Percentiles rank a stretch among this genome's conserved stretches.
phyloP scores from a whole-genome alignment of 257 asterid genomes.

The Henckelia pumila region DNA sequence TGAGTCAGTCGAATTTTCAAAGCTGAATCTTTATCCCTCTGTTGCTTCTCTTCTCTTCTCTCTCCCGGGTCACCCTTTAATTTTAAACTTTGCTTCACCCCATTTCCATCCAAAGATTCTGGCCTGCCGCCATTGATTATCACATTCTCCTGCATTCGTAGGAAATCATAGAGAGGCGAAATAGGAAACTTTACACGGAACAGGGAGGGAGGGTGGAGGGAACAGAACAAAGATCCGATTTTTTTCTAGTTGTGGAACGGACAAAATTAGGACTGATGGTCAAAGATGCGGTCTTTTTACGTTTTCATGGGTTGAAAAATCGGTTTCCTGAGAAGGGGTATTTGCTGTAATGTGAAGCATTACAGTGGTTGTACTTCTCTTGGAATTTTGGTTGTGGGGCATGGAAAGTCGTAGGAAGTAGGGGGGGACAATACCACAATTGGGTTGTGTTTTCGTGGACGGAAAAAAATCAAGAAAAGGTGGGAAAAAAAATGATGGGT shows the following conservation, averaged over 20 bases:
- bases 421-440: constrained; percentile 24
- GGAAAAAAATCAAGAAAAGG: constrained; percentile 8
- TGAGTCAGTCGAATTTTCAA: not conserved
- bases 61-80: constrained; percentile 25
- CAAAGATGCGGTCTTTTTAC: constrained; percentile 26
- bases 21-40: constrained; percentile 2
- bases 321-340: constrained; percentile 17
- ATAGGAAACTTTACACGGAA: not conserved
- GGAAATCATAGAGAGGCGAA: not conserved
- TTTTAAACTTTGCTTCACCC: constrained; percentile 23
- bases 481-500: constrained; percentile 40
- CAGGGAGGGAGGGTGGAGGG: not conserved
- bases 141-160: not conserved
- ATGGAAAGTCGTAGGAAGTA: constrained; percentile 14
- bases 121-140: constrained; percentile 20
- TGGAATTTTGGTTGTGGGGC: constrained; percentile 28
- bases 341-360: constrained; percentile 23
- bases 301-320: constrained; percentile 11
- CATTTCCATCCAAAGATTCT: constrained; percentile 29
- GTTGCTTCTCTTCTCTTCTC: constrained; percentile 18
- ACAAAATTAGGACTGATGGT: constrained; percentile 19
- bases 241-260: not conserved
- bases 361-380: constrained; percentile 25
- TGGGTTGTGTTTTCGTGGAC: constrained; percentile 23
- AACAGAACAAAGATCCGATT: constrained; percentile 19